Evolutionary conservation across 768 basidiomycete species (phyloP).

Genomic region (Glaciozyma antarctica): DNA sequence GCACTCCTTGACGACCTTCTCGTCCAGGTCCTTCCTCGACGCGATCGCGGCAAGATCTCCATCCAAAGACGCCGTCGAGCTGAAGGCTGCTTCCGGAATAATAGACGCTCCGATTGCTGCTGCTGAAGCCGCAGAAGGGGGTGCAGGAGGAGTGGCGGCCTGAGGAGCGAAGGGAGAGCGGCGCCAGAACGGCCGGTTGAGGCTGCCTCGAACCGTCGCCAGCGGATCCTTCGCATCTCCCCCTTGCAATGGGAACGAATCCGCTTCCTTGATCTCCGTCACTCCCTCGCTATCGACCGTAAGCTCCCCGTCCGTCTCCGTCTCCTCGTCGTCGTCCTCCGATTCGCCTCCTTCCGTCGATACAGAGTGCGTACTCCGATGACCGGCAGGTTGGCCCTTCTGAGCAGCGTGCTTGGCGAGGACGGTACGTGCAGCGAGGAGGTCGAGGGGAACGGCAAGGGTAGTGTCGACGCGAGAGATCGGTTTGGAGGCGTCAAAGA

Average conservation of each 20-base stretch:
- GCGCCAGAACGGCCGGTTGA: not conserved
- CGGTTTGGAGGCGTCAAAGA: constrained; percentile 11
- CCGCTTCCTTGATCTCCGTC: not conserved
- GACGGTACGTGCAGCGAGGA: constrained; percentile 1
- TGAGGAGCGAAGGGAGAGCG: constrained; percentile 3
- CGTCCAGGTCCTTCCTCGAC: constrained; percentile 29
- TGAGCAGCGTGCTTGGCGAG: constrained; percentile 10
- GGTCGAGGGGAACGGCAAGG: constrained; percentile 23
- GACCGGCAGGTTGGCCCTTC: not conserved
- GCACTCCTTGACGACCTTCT: constrained; percentile 29
- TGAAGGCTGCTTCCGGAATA: not conserved
- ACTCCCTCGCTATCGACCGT: not conserved
- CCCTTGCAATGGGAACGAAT: not conserved
- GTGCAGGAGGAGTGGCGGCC: not conserved
- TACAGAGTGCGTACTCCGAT: not conserved
- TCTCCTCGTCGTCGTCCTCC: not conserved
- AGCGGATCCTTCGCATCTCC: too few relatives aligned
- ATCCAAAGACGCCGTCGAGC: not conserved
- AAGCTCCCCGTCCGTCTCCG: constrained; percentile 13
- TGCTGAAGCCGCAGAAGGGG: not conserved
- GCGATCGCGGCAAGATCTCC: not conserved
- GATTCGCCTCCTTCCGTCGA: not conserved
- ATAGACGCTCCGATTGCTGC: not conserved
- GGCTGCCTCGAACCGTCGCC: too few relatives aligned
- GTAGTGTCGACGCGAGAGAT: constrained; percentile 3